Conservation (phyloP, 139 green algal genomes). For the Volvox africanus region DNA sequence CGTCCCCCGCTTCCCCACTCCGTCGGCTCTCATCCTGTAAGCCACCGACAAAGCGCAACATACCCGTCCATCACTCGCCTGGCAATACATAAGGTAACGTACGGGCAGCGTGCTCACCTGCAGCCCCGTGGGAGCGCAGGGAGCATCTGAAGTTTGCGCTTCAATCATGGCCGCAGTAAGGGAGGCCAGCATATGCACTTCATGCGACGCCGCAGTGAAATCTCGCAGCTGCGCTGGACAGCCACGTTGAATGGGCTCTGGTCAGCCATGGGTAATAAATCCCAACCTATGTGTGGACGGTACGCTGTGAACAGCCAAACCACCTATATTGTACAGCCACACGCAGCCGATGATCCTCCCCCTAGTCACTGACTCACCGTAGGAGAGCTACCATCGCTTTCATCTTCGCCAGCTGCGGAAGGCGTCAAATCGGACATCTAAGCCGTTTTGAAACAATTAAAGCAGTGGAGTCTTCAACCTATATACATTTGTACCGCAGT, state of each 20-base stretch:
- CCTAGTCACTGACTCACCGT: background rate
- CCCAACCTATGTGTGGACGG: too few relatives aligned
- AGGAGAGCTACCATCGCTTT: slow-evolving; percentile 14
- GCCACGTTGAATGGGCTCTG: background rate
- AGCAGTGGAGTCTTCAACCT: too few relatives aligned
- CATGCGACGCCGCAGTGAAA: background rate
- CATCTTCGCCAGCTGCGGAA: slow-evolving; percentile 2
- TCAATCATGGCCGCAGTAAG: slow-evolving; percentile 29
- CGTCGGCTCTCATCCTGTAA: background rate
- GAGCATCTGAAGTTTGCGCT: too few relatives aligned
- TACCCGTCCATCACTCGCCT: too few relatives aligned
- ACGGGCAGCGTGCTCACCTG: background rate
- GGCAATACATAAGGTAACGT: background rate
- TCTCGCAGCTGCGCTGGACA: slow-evolving; percentile 24
- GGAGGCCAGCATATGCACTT: slow-evolving; percentile 13
- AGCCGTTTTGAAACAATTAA: too few relatives aligned
- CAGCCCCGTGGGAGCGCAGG: background rate
- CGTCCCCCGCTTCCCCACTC: background rate
- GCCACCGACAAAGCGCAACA: too few relatives aligned
- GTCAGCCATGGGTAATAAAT: background rate
- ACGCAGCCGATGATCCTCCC: too few relatives aligned
- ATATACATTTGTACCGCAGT: background rate
- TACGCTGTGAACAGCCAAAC: too few relatives aligned
- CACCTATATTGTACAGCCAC: too few relatives aligned
- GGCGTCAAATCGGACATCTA: background rate